phyloP scores from a whole-genome alignment of 371 early-diverging fungal genomes.

The Umbelopsis sp. region DNA sequence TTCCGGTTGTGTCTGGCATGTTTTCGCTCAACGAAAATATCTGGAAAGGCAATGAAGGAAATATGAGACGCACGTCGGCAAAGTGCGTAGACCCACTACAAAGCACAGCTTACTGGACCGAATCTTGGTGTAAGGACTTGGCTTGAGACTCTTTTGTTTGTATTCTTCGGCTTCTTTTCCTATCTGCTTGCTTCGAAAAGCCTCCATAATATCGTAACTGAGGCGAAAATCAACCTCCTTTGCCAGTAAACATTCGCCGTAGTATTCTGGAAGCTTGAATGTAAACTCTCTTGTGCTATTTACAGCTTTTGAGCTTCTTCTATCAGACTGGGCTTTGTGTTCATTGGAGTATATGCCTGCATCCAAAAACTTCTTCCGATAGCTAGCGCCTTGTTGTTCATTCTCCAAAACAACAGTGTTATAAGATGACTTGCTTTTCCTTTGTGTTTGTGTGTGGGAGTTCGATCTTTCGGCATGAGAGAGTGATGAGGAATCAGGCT shows the following conservation, averaged over 20 bases:
- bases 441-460: too few relatives aligned
- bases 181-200: conserved; percentile 41
- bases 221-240: conserved; percentile 49
- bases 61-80: neutral
- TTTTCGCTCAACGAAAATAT: conserved; percentile 76
- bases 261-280: conserved; percentile 59
- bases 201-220: conserved; percentile 55
- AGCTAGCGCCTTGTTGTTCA: neutral
- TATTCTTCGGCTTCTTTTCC: conserved; percentile 24
- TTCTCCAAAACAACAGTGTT: neutral
- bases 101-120: conserved; percentile 32
- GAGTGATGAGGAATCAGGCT: neutral
- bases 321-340: conserved; percentile 10
- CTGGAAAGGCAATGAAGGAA: conserved; percentile 31
- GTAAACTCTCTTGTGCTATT: conserved; percentile 24
- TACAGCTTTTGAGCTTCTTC: neutral
- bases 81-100: neutral
- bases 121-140: conserved; percentile 35
- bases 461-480: too few relatives aligned
- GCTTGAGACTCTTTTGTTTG: conserved; percentile 19
- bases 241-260: conserved; percentile 45
- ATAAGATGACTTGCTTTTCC: too few relatives aligned
- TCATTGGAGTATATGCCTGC: conserved; percentile 31
- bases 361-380: conserved; percentile 27
- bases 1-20: conserved; percentile 48